Base-by-base conservation (phyloP, 371 early-diverging fungal genomes). In the Thermomucor indicae-seudaticae region DNA sequence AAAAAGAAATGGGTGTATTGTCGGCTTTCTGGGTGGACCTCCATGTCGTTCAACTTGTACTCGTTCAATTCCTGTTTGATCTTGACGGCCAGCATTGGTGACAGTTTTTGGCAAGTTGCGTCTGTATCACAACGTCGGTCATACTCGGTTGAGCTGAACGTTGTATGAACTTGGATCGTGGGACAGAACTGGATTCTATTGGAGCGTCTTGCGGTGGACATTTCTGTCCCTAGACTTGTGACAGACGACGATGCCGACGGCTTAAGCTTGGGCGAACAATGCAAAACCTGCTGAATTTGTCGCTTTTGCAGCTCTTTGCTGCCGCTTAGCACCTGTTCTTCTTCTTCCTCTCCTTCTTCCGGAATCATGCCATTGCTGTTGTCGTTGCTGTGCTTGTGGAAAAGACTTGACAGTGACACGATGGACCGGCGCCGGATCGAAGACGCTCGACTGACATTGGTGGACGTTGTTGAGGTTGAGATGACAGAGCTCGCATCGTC, bases 51-150 rank as follows among this genome's bases (percentile, higher is more conserved):
- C 29, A 82, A 53, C 69, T 89, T 89, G 64, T 75, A 89, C 56
- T 86, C 80, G 59, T 89, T 89, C 53, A 89, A 60, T 53, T 89
- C 90, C 55, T 81, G 72, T 52, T 88, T 88, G 66, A 89, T 87
- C 57, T 75, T 74, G 65, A 82, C 76, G n/a, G 88, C 86, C 40
- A 85, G 65, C 16, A 75, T 54, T 2, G 85, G 79, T 2, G 89
- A 86, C 4, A 89, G 61, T 35, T 80, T 73, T 34, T 72, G 72
- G 39, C 83, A 81, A 6, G 84, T 84, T 32, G 80, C 66, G 24
- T 79, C 67, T 1, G 72, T 55, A 57, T 84, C 80, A 48, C 88
- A 84, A 17, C 80, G 73, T 11, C 90, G 79, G 54, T 89, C 90
- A 51, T 89, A 89, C 38, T 85, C 83, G 17, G 58, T 63, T 2